phyloP scores from a whole-genome alignment of 2,329 filamentous ascomycete genomes.

The Cadophora gregata region DNA sequence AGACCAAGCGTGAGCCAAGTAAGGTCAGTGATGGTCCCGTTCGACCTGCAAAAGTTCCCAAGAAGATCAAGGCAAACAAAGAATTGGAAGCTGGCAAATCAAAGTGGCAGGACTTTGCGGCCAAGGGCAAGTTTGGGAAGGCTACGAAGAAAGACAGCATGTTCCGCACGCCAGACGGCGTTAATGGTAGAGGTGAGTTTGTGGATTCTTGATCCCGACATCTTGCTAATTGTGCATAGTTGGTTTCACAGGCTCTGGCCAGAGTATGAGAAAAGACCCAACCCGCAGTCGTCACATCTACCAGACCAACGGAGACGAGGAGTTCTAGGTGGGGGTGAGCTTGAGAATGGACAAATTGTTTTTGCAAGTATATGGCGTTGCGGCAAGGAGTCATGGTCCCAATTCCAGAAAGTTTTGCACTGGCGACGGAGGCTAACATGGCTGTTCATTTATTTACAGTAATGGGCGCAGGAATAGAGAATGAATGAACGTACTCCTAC shows the following conservation, averaged over 20 bases:
- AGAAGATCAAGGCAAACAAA: conserved; percentile 90
- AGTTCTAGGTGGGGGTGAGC: conserved; percentile 43
- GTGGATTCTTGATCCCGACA: neutral
- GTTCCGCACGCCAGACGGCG: conserved; percentile 90
- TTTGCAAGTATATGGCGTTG: conserved; percentile 45
- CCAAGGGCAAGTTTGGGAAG: conserved; percentile 75
- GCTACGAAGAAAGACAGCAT: conserved; percentile 87
- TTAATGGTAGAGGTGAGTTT: conserved; percentile 79
- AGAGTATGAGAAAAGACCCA: conserved; percentile 92
- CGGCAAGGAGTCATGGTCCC: conserved; percentile 41
- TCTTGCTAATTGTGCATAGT: conserved; percentile 61
- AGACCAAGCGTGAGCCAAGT: conserved; percentile 67
- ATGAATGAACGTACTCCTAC: conserved; percentile 32
- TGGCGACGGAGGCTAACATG: conserved; percentile 52
- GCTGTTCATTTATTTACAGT: conserved; percentile 32
- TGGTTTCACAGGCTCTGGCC: conserved; percentile 93
- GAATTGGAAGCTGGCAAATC: conserved; percentile 89
- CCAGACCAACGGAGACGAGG: conserved; percentile 75
- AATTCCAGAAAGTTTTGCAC: conserved; percentile 29
- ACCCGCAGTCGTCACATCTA: conserved; percentile 85
- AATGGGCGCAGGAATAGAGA: conserved; percentile 22
- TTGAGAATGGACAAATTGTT: neutral
- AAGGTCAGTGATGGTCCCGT: conserved; percentile 65
- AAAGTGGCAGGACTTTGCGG: conserved; percentile 93
- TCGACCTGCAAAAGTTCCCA: conserved; percentile 72